phyloP scores from a whole-genome alignment of 805 yeast species.

The Nakazawaea ishiwadae region DNA sequence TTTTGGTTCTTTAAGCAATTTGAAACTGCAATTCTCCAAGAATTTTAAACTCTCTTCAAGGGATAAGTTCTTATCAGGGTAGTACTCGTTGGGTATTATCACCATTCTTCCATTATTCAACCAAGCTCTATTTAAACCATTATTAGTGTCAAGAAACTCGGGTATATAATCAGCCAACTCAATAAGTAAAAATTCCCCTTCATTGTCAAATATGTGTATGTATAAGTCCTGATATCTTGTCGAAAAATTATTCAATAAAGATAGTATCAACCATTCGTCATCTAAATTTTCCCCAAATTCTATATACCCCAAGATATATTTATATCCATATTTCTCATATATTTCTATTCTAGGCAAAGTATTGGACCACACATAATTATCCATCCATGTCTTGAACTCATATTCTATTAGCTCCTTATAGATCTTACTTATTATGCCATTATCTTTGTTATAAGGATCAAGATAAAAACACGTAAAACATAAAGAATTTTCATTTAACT shows the following conservation, averaged over 20 bases:
- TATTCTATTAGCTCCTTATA: slow-evolving; percentile 17
- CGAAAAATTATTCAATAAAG: slow-evolving; percentile 32
- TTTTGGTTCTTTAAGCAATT: slow-evolving; percentile 22
- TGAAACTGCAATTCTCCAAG: slow-evolving; percentile 32
- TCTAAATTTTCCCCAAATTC: slow-evolving; percentile 36
- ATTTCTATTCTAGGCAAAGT: slow-evolving; percentile 22
- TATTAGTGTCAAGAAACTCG: slow-evolving; percentile 40
- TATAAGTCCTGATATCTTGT: slow-evolving; percentile 28
- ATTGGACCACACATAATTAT: slow-evolving; percentile 38
- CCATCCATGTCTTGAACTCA: slow-evolving; percentile 30
- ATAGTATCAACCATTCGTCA: slow-evolving; percentile 42
- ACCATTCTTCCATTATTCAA: slow-evolving; percentile 35
- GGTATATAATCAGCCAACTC: slow-evolving; percentile 36
- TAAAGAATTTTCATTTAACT: slow-evolving; percentile 16
- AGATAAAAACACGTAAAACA: slow-evolving; percentile 25
- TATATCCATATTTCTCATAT: slow-evolving; percentile 14
- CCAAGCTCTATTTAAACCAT: slow-evolving; percentile 51
- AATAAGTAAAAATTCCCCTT: slow-evolving; percentile 51
- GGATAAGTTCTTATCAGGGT: slow-evolving; percentile 28
- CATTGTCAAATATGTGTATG: slow-evolving; percentile 45
- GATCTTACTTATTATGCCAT: slow-evolving; percentile 14
- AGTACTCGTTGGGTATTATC: slow-evolving; percentile 34
- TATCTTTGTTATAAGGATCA: slow-evolving; percentile 23
- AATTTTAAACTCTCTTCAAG: slow-evolving; percentile 36
- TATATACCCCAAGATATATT: slow-evolving; percentile 35